A percentile compares a stretch with the other conserved stretches of the same genome.
phyloP scores from a whole-genome alignment of 1,139 yeast genomes.

The Magnusiomyces ingens region DNA sequence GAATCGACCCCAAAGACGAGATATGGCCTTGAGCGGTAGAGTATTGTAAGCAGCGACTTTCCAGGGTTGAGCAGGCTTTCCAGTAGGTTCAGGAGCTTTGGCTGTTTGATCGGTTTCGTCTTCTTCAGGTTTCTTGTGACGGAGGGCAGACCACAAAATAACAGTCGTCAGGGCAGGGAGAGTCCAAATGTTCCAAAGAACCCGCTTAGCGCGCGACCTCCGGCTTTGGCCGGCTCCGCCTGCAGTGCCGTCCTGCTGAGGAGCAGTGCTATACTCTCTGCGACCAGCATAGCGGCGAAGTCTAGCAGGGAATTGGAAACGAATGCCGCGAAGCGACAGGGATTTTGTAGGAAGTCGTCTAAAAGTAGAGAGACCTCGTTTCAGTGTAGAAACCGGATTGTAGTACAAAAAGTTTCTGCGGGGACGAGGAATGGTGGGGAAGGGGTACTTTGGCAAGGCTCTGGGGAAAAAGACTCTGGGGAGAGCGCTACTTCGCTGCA shows the following conservation, averaged over 20 bases:
- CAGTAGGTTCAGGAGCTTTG: conserved; percentile 31
- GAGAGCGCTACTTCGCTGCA: conserved; percentile 2
- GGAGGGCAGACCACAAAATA: conserved; percentile 18
- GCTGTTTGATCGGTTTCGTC: background rate
- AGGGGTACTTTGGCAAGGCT: conserved; percentile 34
- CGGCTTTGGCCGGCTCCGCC: conserved; percentile 17
- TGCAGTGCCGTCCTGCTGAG: conserved; percentile 20
- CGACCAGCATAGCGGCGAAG: conserved; percentile 10
- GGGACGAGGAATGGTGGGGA: conserved; percentile 61
- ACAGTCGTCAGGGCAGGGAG: conserved; percentile 22
- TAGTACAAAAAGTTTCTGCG: conserved; percentile 53
- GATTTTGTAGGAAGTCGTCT: conserved; percentile 4
- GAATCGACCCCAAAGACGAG: conserved; percentile 90
- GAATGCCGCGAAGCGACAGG: conserved; percentile 10
- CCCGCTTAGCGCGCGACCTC: conserved; percentile 18
- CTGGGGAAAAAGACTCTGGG: conserved; percentile 1
- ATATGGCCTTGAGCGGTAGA: conserved; percentile 82
- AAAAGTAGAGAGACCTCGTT: conserved; percentile 23
- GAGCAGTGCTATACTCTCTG: conserved; percentile 10
- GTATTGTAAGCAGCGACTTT: conserved; percentile 83
- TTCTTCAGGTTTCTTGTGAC: conserved; percentile 6
- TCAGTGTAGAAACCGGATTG: conserved; percentile 28
- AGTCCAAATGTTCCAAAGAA: conserved; percentile 21
- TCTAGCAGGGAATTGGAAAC: conserved; percentile 12
- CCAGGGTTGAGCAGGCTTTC: conserved; percentile 71